phyloP scores from a whole-genome alignment of 2,329 filamentous ascomycete species.

The Fusarium nodosum region DNA sequence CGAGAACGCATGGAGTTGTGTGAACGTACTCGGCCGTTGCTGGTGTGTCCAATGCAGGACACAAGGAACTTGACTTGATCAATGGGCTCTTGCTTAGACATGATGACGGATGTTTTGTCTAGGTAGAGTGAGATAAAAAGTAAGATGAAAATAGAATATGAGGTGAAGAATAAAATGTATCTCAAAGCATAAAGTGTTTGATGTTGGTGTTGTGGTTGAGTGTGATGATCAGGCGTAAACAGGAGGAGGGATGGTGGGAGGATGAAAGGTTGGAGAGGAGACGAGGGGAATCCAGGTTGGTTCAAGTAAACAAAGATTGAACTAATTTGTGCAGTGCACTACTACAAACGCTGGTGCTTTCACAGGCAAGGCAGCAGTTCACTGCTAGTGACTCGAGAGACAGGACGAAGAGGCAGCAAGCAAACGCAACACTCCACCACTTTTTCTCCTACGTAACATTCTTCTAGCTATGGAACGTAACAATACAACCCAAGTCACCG shows the following conservation, averaged over 20 bases:
- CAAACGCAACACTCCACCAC: conserved; percentile 17
- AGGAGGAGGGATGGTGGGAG: background rate
- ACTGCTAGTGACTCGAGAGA: conserved; percentile 7
- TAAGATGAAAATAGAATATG: background rate
- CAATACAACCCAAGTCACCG: background rate
- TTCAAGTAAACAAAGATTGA: background rate
- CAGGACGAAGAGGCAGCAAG: conserved; percentile 15
- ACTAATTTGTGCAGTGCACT: background rate
- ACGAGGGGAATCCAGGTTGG: background rate
- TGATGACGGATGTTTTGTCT: conserved; percentile 53
- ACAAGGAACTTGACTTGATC: conserved; percentile 75
- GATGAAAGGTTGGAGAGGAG: conserved; percentile 2
- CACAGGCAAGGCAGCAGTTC: conserved; percentile 2
- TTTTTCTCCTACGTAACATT: background rate
- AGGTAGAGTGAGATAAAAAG: conserved; percentile 1
- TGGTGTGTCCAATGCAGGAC: conserved; percentile 72
- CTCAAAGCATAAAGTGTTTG: conserved; percentile 11
- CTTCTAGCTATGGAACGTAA: background rate
- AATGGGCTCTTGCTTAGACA: conserved; percentile 66
- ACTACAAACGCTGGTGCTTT: background rate
- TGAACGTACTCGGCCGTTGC: conserved; percentile 68
- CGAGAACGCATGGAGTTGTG: background rate
- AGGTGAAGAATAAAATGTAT: background rate
- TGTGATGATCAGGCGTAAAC: background rate
- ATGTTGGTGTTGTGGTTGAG: background rate